phyloP scores from a whole-genome alignment of 129 eudicot species.

The Helianthus tuberosus region DNA sequence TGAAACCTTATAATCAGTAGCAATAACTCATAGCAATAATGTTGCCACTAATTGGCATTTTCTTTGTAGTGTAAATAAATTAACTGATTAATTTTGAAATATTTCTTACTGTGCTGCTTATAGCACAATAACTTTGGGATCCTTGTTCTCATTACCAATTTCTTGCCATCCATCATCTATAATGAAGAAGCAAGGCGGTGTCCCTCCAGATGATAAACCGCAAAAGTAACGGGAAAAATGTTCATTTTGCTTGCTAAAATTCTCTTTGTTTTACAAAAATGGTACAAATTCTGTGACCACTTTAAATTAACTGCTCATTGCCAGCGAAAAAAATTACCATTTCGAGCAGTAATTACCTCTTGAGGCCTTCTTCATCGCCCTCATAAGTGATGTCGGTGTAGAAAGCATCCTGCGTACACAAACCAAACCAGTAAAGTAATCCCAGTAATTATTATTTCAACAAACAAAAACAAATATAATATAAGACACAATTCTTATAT shows the following conservation, averaged over 20 bases:
- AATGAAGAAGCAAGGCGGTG: constrained; percentile 81
- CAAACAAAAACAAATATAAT: constrained; percentile 12
- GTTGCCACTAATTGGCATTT: too few species aligned
- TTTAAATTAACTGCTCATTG: too few species aligned
- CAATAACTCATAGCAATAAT: too few species aligned
- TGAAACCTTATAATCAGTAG: too few species aligned
- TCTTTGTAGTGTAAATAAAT: too few species aligned
- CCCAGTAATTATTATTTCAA: constrained; percentile 59
- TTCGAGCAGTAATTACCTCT: constrained; percentile 44
- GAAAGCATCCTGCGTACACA: constrained; percentile 99
- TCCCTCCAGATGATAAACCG: constrained; percentile 81
- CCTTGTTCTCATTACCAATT: constrained; percentile 61
- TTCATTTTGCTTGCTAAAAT: not conserved
- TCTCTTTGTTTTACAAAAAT: not conserved
- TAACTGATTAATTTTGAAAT: not conserved
- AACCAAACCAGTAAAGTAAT: constrained; percentile 85
- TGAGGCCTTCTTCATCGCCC: constrained; percentile 87
- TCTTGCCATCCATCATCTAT: constrained; percentile 99
- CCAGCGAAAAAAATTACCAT: too few species aligned
- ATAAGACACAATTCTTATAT: not conserved
- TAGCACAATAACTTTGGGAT: constrained; percentile 50
- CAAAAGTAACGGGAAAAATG: constrained; percentile 1
- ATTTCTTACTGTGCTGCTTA: constrained; percentile 88
- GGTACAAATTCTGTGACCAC: too few species aligned
- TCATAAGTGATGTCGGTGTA: constrained; percentile 95